Conservation (phyloP, 1,284 basidiomycete species). For the Ustilago lituana region DNA sequence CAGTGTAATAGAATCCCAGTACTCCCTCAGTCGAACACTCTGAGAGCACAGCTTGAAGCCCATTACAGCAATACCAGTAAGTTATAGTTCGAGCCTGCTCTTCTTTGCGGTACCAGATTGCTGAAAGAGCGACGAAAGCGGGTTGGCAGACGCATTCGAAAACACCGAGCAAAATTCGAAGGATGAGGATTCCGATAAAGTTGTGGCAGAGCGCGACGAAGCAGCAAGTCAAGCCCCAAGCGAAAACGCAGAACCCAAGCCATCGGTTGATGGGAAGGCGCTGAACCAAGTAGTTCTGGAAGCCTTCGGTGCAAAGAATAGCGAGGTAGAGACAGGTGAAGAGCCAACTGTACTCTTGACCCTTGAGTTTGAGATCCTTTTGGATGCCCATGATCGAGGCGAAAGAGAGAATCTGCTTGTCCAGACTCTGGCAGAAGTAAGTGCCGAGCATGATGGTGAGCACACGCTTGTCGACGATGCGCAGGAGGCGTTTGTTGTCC, state of each 20-base stretch:
- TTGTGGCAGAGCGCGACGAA: conserved; percentile 51
- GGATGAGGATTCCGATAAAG: conserved; percentile 50
- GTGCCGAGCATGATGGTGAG: conserved; percentile 72
- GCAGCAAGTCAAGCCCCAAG: conserved; percentile 49
- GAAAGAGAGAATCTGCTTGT: conserved; percentile 72
- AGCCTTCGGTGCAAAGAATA: conserved; percentile 49
- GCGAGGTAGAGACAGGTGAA: conserved; percentile 60
- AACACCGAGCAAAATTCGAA: conserved; percentile 61
- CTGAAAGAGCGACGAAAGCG: conserved; percentile 52
- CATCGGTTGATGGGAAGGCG: conserved; percentile 53
- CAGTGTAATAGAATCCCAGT: no score
- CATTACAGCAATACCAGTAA: conserved; percentile 52
- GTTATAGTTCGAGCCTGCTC: conserved; percentile 50
- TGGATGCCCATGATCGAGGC: conserved; percentile 73
- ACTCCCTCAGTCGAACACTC: no score
- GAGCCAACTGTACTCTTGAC: conserved; percentile 60
- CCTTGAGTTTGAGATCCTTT: conserved; percentile 56
- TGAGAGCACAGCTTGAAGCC: no score
- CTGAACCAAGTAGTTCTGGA: conserved; percentile 54
- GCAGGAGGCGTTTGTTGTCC: conserved; percentile 57
- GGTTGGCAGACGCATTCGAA: conserved; percentile 60
- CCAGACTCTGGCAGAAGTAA: conserved; percentile 72
- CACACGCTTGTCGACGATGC: conserved; percentile 72
- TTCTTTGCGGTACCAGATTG: conserved; percentile 48
- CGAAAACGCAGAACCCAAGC: conserved; percentile 44